These are phyloP conservation scores for Aspergillus amoenus DNA, from an alignment of 2,329 filamentous ascomycete species.

Conservation along the genomic window DNA sequence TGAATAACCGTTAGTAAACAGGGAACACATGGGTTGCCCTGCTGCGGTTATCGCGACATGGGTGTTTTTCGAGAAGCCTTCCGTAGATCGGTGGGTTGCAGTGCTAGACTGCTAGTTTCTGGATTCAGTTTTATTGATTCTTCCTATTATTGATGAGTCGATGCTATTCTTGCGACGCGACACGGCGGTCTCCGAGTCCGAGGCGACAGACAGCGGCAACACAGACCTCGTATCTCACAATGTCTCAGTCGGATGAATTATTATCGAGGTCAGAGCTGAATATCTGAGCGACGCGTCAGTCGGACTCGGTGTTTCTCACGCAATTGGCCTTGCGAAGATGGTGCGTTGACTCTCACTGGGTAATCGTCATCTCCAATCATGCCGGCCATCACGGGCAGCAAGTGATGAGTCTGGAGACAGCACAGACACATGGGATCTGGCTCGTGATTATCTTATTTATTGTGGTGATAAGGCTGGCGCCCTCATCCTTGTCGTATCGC, in stretches of 20 bases:
- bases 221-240: neutral
- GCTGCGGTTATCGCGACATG: slow-evolving; percentile 1
- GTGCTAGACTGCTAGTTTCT: neutral
- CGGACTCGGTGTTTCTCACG: neutral
- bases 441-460: neutral
- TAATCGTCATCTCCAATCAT: neutral
- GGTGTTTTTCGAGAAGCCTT: slow-evolving; percentile 13
- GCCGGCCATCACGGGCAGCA: neutral
- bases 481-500: neutral
- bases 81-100: neutral
- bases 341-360: neutral
- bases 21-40: neutral
- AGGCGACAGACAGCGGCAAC: neutral
- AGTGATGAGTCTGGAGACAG: neutral
- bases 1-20: neutral
- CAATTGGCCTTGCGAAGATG: neutral
- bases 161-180: neutral
- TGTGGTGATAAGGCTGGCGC: neutral
- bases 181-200: neutral
- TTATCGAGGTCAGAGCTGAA: neutral
- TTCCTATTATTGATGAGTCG: neutral
- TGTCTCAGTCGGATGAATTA: neutral
- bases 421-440: neutral
- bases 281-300: neutral
- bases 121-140: neutral